Percentiles rank a stretch among this genome's conserved stretches.
Evolutionary conservation across 371 early-diverging fungal genomes (phyloP).

Genomic region (Rhizomucor pusillus): DNA sequence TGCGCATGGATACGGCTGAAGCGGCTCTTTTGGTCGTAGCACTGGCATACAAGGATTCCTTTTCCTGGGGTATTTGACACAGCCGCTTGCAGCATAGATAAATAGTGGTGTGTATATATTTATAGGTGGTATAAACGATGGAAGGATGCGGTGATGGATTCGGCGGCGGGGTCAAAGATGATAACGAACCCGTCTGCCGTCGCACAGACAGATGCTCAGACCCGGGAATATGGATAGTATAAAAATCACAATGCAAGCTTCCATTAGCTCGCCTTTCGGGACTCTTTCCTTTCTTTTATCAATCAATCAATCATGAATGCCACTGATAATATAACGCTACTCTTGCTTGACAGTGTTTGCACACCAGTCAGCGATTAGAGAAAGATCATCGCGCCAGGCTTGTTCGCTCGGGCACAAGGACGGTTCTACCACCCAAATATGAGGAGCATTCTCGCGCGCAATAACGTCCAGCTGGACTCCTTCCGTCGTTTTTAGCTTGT

Average conservation of each 20-base stretch:
- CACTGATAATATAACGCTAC: too few relatives aligned
- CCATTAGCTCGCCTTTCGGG: too few relatives aligned
- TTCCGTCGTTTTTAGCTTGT: constrained; percentile 8
- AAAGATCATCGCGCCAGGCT: not conserved
- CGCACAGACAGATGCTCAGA: too few relatives aligned
- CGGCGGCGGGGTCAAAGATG: too few relatives aligned
- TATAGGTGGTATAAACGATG: too few relatives aligned
- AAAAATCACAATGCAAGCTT: too few relatives aligned
- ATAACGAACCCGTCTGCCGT: too few relatives aligned
- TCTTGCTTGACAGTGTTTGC: not conserved
- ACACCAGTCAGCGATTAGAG: not conserved
- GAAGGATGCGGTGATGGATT: too few relatives aligned
- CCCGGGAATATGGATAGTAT: too few relatives aligned
- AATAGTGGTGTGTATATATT: too few relatives aligned
- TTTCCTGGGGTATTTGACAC: constrained; percentile 28
- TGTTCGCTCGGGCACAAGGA: not conserved
- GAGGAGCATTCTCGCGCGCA: constrained; percentile 15
- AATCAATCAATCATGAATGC: too few relatives aligned
- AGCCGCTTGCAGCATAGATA: constrained; percentile 6
- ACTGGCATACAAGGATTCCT: constrained; percentile 36
- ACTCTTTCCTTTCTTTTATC: too few relatives aligned
- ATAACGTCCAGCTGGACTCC: constrained; percentile 22
- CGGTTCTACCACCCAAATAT: constrained; percentile 20
- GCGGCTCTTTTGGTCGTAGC: constrained; percentile 25
- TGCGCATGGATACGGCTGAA: constrained; percentile 46